phyloP scores from a whole-genome alignment of 768 basidiomycete genomes.

The Lactarius sp. region DNA sequence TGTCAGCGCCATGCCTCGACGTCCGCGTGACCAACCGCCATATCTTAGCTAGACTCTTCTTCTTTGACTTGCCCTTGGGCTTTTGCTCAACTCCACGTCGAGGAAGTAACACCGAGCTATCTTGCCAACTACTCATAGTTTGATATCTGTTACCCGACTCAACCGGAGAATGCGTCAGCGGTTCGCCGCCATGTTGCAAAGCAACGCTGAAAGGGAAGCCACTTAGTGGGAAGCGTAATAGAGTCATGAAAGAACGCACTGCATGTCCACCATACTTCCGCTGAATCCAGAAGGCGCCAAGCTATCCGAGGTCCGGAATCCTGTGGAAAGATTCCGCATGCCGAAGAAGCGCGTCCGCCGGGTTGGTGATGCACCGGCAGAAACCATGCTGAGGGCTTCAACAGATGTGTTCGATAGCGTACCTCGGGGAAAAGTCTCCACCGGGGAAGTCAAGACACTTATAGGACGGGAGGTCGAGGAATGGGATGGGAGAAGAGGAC shows the following conservation, averaged over 20 bases:
- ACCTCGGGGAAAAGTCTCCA: constrained; percentile 49
- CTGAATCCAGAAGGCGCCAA: constrained; percentile 75
- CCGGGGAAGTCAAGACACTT: constrained; percentile 55
- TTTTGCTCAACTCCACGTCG: constrained; percentile 26
- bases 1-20: constrained; percentile 40
- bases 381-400: constrained; percentile 70
- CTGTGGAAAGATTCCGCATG: constrained; percentile 61
- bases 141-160: constrained; percentile 20
- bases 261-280: constrained; percentile 91
- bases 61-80: constrained; percentile 48
- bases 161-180: constrained; percentile 20
- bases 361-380: constrained; percentile 46
- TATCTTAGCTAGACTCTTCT: constrained; percentile 73
- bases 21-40: constrained; percentile 71
- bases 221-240: constrained; percentile 14
- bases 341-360: constrained; percentile 75
- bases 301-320: constrained; percentile 78
- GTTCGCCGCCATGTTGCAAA: constrained; percentile 57
- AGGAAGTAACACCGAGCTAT: constrained; percentile 8
- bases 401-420: constrained; percentile 75
- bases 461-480: constrained; percentile 41
- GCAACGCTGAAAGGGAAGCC: constrained; percentile 51
- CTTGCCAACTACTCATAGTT: constrained; percentile 28
- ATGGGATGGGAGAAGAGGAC: constrained; percentile 39
- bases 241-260: constrained; percentile 48